Conservation (phyloP, 1,284 basidiomycete species). For the Cryptococcus wingfieldii region DNA sequence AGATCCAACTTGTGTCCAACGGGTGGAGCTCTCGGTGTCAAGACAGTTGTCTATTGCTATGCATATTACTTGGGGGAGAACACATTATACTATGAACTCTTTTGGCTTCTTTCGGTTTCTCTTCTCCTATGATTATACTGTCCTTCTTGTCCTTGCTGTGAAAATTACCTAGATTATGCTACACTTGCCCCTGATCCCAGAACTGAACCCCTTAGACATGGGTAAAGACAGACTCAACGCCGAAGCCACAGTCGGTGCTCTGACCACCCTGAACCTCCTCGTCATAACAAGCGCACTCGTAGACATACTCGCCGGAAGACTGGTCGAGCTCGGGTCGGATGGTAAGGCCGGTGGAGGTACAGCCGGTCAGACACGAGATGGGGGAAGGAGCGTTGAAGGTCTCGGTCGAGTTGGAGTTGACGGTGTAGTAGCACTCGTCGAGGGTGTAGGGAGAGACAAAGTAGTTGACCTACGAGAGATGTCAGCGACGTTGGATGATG, state of each 20-base stretch:
- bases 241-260: conserved; percentile 11
- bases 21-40: no score
- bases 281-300: conserved; percentile 11
- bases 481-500: neutral
- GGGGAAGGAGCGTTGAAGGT: conserved; percentile 4
- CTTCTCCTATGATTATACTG: neutral
- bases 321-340: conserved; percentile 9
- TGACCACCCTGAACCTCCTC: conserved; percentile 3
- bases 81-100: no score
- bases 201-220: neutral
- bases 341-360: neutral
- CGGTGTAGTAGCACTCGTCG: conserved; percentile 1
- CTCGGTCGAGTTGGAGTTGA: neutral
- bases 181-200: no score
- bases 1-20: no score
- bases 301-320: conserved; percentile 1
- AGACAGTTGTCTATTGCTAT: no score
- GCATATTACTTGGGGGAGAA: no score
- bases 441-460: conserved; percentile 7
- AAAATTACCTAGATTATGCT: no score
- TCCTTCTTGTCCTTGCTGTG: no score
- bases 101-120: no score
- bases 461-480: conserved; percentile 8
- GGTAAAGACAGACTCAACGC: conserved; percentile 7
- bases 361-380: conserved; percentile 4